Conservation (phyloP, 2,329 filamentous ascomycete genomes). For the Ophiosphaerella narmari region DNA sequence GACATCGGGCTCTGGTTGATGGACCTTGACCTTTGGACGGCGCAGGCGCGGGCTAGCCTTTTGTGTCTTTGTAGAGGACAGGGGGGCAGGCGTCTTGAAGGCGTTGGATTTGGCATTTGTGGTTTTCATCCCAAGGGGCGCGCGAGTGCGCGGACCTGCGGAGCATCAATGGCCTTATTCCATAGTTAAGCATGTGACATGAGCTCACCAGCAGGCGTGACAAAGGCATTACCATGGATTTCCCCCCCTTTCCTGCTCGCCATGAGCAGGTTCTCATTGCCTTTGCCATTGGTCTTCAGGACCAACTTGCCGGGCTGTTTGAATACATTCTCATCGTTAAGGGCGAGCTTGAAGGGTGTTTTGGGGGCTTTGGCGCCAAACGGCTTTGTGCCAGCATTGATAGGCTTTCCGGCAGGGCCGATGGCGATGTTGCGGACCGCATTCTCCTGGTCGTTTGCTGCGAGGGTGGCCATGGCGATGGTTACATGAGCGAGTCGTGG, state of each 20-base stretch:
- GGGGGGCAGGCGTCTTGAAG: conserved; percentile 69
- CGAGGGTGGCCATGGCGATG: conserved; percentile 67
- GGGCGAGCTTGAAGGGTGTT: conserved; percentile 76
- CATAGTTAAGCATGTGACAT: too few relatives aligned
- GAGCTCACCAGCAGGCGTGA: conserved; percentile 75
- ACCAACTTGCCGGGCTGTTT: conserved; percentile 65
- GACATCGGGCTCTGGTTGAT: conserved; percentile 60
- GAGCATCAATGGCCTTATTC: conserved; percentile 5
- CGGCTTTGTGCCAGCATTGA: conserved; percentile 67
- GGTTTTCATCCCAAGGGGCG: conserved; percentile 89
- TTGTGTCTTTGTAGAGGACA: conserved; percentile 64
- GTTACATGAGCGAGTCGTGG: conserved; percentile 38
- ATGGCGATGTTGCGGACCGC: conserved; percentile 75
- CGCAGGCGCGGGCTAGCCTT: conserved; percentile 65
- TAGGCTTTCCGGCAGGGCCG: conserved; percentile 70
- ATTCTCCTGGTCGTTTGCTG: conserved; percentile 84
- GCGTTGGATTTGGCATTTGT: conserved; percentile 85
- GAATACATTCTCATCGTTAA: conserved; percentile 85
- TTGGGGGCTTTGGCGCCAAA: conserved; percentile 75
- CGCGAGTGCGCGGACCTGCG: conserved; percentile 62
- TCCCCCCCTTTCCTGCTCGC: conserved; percentile 59
- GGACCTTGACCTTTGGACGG: conserved; percentile 63
- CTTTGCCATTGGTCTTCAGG: conserved; percentile 60
- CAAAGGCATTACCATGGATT: conserved; percentile 66
- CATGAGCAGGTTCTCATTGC: conserved; percentile 57